These are phyloP conservation scores for Monilinia fructigena DNA, from an alignment of 2,329 filamentous ascomycete species.

Conservation along the genomic window DNA sequence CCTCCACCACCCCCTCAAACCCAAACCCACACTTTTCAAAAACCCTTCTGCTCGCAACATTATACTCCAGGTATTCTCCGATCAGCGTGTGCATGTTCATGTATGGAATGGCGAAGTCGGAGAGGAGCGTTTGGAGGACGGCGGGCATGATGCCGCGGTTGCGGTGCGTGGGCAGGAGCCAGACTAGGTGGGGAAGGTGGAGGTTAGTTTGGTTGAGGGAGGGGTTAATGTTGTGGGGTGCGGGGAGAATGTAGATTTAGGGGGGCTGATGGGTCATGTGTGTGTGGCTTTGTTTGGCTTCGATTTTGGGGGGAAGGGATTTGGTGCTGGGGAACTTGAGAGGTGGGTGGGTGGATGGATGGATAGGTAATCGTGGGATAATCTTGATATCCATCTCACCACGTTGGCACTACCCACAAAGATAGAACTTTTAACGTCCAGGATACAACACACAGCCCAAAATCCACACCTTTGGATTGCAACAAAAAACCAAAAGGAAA, in stretches of 20 bases:
- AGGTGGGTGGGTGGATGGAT: background rate
- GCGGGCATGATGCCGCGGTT: conserved; percentile 23
- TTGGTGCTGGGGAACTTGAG: background rate
- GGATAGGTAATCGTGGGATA: too few relatives aligned
- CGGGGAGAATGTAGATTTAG: too few relatives aligned
- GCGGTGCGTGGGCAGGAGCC: conserved; percentile 20
- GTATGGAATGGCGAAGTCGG: conserved; percentile 23
- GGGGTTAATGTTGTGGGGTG: too few relatives aligned
- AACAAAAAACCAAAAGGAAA: too few relatives aligned
- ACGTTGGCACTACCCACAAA: background rate
- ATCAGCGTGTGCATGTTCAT: conserved; percentile 20
- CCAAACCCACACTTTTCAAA: conserved; percentile 28
- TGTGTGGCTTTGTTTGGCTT: too few relatives aligned
- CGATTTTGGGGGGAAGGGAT: too few relatives aligned
- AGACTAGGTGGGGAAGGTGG: conserved; percentile 8
- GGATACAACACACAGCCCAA: too few relatives aligned
- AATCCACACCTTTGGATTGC: too few relatives aligned
- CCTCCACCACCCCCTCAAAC: conserved; percentile 3
- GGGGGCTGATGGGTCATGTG: too few relatives aligned
- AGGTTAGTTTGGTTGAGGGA: background rate
- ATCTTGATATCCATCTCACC: background rate
- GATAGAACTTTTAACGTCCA: background rate
- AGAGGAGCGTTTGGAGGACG: conserved; percentile 15
- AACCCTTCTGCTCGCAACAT: conserved; percentile 22
- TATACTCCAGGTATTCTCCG: conserved; percentile 19